These are phyloP conservation scores for Monosporascus sp. DNA, from an alignment of 2,329 filamentous ascomycete genomes.

Conservation along the genomic window DNA sequence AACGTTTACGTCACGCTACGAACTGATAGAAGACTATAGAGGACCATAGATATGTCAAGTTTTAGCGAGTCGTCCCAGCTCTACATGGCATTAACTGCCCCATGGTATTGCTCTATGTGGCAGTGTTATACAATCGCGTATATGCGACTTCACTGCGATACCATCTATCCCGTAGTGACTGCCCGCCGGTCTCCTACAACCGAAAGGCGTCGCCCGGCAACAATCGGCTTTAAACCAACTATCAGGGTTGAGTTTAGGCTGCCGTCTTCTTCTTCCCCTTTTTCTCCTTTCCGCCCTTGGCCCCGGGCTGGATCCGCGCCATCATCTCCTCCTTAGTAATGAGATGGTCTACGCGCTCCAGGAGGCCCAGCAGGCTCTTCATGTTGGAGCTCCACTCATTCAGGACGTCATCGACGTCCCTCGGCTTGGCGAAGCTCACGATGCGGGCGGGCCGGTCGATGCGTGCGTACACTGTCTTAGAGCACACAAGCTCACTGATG, in stretches of 20 bases:
- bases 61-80: not conserved
- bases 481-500: conserved; percentile 93
- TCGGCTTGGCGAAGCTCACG: conserved; percentile 90
- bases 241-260: too few species aligned
- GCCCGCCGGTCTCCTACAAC: too few species aligned
- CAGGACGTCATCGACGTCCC: conserved; percentile 90
- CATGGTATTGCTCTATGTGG: not conserved
- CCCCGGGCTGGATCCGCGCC: conserved; percentile 80
- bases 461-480: conserved; percentile 96
- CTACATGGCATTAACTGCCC: not conserved
- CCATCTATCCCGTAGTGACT: not conserved
- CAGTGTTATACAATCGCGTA: not conserved
- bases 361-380: conserved; percentile 79
- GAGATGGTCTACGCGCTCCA: conserved; percentile 92
- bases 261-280: conserved; percentile 29
- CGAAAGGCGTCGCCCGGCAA: too few species aligned
- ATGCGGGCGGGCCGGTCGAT: conserved; percentile 91
- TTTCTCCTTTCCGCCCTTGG: conserved; percentile 35
- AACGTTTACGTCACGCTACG: not conserved
- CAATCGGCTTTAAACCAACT: too few species aligned
- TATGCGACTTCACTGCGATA: conserved; percentile 3
- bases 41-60: not conserved
- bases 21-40: not conserved
- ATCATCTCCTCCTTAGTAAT: conserved; percentile 99
- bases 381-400: conserved; percentile 99